Evolutionary conservation across 2,329 filamentous ascomycete species (phyloP), one percentile per base, ranked within the genome.

Genomic region (Pseudogymnoascus destructans): DNA sequence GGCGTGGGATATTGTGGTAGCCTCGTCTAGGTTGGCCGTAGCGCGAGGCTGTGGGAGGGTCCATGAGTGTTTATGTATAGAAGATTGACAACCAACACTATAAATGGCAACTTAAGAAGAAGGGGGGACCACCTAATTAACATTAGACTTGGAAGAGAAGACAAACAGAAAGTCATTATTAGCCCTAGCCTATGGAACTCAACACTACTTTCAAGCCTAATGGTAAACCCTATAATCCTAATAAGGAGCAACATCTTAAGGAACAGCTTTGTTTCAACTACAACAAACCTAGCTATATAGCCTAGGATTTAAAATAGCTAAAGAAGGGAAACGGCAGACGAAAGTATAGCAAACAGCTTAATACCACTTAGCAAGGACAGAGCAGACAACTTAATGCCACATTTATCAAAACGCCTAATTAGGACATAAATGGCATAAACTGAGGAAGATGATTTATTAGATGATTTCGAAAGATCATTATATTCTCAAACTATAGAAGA

Each of bases 1-100:
- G 5, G 1, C 3, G 33, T 9, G n/a, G n/a, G 40, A 49, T 27
- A 27, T 15, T 23, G 42, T 9, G 7, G 42, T 49, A 49, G 42
- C 42, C 42, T 49, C 23, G 42, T 49, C 42, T 49, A 21, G 42
- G 42, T 49, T 49, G 42, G 42, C 42, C 42, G 42, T 49, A 49
- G 42, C 42, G 42, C 42, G 21, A 49, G 42, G 42, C 42, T 49
- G 42, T 15, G 42, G 7, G 17, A 25, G 19, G 42, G 42, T 49
- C 27, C 21, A 9, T 40, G 21, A n/a, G 42, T 46, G 40, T 3
- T 30, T n/a, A n/a, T n/a, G n/a, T n/a, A n/a, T 17, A 36, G n/a
- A 36, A 36, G 6, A 36, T 36, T 9, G 3, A 36, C 7, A 36
- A 36, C 3, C 2, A 3, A 7, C 7, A 36, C n/a, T 36, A 35